Evolutionary conservation across 2,329 filamentous ascomycete species (phyloP).

Genomic region (Colletotrichum lini): DNA sequence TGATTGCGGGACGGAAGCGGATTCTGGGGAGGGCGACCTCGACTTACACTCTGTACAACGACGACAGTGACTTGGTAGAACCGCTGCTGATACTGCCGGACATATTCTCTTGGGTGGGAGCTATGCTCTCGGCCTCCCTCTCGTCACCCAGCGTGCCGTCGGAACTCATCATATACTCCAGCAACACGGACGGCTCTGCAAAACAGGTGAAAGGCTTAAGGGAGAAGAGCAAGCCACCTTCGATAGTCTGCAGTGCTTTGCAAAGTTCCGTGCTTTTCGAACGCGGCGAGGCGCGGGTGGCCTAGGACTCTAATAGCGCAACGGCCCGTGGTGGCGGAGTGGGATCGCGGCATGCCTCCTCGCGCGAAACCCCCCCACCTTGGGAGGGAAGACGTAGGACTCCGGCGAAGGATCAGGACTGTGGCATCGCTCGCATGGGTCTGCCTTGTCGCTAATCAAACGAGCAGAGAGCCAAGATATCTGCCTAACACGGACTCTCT

Average conservation of each 20-base stretch:
- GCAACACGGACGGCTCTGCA: too few species aligned
- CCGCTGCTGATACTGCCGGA: background rate
- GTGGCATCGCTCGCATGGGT: background rate
- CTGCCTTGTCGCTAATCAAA: background rate
- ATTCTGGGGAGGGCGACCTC: background rate
- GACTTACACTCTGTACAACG: background rate
- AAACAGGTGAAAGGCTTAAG: background rate
- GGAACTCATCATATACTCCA: constrained; percentile 12
- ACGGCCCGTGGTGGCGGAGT: constrained; percentile 21
- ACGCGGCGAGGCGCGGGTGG: background rate
- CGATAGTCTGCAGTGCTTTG: background rate
- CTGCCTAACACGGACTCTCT: background rate
- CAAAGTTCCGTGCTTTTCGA: background rate
- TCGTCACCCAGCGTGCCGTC: background rate
- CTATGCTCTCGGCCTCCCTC: background rate
- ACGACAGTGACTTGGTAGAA: background rate
- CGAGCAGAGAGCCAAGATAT: background rate
- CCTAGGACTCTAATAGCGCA: constrained; percentile 25
- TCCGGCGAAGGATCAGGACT: constrained; percentile 19
- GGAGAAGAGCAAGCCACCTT: background rate
- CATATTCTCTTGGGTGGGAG: background rate
- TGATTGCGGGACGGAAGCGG: background rate
- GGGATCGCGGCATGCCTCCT: background rate
- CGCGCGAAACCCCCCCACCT: background rate
- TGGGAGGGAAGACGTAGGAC: constrained; percentile 11